These are phyloP conservation scores for Xerocomellus amylosporus DNA, from an alignment of 768 basidiomycete genomes.

Conservation along the genomic window DNA sequence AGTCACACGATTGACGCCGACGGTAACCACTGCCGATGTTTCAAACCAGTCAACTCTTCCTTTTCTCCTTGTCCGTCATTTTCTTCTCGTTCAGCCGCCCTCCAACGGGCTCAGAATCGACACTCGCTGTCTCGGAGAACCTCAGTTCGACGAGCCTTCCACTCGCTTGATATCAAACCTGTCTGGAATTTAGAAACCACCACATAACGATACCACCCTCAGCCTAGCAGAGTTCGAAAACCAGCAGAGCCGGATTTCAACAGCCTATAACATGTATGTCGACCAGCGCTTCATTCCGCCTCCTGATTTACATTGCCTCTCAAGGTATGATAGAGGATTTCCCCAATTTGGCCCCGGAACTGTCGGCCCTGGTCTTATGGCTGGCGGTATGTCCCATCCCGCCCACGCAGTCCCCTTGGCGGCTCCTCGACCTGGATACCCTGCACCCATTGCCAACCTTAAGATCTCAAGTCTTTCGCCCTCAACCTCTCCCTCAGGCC, in stretches of 20 bases:
- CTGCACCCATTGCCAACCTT: conserved; percentile 64
- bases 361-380: conserved; percentile 48
- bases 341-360: conserved; percentile 55
- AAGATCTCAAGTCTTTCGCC: conserved; percentile 52
- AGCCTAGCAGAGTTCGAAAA: conserved; percentile 36
- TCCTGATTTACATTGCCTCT: conserved; percentile 5
- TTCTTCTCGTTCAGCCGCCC: conserved; percentile 6
- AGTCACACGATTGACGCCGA: conserved; percentile 14
- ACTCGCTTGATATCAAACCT: conserved; percentile 25
- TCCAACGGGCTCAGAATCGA: conserved; percentile 7
- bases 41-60: not conserved
- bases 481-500: conserved; percentile 34
- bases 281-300: conserved; percentile 2
- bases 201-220: conserved; percentile 30
- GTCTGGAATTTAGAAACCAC: not conserved
- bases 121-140: conserved; percentile 23
- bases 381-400: conserved; percentile 32
- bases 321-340: conserved; percentile 59
- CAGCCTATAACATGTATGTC: conserved; percentile 66
- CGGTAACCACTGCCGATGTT: conserved; percentile 16
- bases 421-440: conserved; percentile 72
- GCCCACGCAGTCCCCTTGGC: conserved; percentile 47
- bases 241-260: conserved; percentile 51
- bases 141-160: conserved; percentile 26
- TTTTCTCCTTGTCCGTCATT: not conserved